Base-by-base conservation (phyloP, 2,329 filamentous ascomycete species). In the Nigrospora osmanthi region DNA sequence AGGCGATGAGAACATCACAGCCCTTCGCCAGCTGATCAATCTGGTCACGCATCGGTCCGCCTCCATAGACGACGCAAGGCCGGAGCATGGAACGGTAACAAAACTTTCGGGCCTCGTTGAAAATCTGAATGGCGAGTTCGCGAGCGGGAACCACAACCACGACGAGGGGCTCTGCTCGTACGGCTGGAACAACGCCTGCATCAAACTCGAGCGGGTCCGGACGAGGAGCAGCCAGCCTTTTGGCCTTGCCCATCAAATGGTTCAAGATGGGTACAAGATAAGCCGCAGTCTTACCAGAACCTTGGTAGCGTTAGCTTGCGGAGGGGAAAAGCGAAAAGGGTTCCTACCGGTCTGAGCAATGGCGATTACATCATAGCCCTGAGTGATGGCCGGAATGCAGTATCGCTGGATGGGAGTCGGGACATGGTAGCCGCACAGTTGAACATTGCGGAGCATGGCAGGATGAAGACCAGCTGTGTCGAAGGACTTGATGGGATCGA, bases 81-180 rank as follows among this genome's bases (percentile, higher is more conserved):
- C 93, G 89, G 47, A 98, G 75, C 88, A 95, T 95, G 4, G 87
- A 89, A 1, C 93, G 83, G 58, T 98, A 98, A 62, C 89, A 96
- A 40, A 97, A 80, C 55, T 91, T 89, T 50, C 93, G 85, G 23
- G 88, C 83, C 62, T 97, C 91, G 51, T 95, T 89, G 66, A 95
- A 97, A 54, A 97, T 95, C 60, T 98, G 93, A 3, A 89, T 85
- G 0, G 89, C 89, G 6, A 98, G 69, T 71, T 98, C 93, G 33
- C 93, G 86, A 44, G 87, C 93, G 1, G 93, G 93, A 11, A 80
- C 84, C 17, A 98, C 76, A 44, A 98, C 75, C 28, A 97, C 71
- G 0, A 97, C 86, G 7, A 98, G 68, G 5, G 93, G 93, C 70
- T 97, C 90, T 9, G 89, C 91, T 37, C 80, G 78, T 35, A 87